Percentiles rank a stretch among this genome's conserved stretches.
These are phyloP conservation scores for Peronospora belbahrii DNA, from an alignment of 352 stramenopile genomes.

Conservation along the genomic window DNA sequence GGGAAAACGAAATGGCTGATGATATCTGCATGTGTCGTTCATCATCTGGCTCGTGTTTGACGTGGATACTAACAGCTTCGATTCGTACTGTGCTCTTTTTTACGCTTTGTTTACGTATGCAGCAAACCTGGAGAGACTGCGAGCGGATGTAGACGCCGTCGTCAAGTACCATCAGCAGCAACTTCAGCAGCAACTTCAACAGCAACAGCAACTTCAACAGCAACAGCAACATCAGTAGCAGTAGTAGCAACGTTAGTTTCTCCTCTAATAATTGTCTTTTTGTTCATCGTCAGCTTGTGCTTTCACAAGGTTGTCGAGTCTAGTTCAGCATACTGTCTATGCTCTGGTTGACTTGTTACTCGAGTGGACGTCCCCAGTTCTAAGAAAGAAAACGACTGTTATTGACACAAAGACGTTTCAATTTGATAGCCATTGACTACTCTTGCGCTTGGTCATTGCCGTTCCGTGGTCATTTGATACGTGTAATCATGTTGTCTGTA, in stretches of 20 bases:
- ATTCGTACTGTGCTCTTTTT: constrained; percentile 6
- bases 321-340: too few species aligned
- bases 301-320: too few species aligned
- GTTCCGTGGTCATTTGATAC: too few species aligned
- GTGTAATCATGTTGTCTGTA: too few species aligned
- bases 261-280: constrained; percentile 7
- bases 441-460: too few species aligned
- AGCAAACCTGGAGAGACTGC: constrained; percentile 35
- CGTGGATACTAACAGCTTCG: neutral
- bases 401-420: too few species aligned
- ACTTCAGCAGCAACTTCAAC: constrained; percentile 17
- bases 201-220: constrained; percentile 15
- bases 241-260: constrained; percentile 23
- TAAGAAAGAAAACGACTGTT: too few species aligned
- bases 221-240: constrained; percentile 23
- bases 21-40: neutral
- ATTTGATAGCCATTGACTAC: too few species aligned
- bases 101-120: constrained; percentile 5
- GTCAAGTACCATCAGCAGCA: constrained; percentile 41
- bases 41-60: constrained; percentile 3
- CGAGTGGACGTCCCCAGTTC: too few species aligned
- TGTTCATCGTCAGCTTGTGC: too few species aligned
- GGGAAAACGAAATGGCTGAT: too few species aligned
- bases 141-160: constrained; percentile 34
- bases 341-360: too few species aligned